Evolutionary conservation across 208 protist species (phyloP), one percentile per base, ranked within the genome.

Genomic region (Acanthamoeba rhysodes): DNA sequence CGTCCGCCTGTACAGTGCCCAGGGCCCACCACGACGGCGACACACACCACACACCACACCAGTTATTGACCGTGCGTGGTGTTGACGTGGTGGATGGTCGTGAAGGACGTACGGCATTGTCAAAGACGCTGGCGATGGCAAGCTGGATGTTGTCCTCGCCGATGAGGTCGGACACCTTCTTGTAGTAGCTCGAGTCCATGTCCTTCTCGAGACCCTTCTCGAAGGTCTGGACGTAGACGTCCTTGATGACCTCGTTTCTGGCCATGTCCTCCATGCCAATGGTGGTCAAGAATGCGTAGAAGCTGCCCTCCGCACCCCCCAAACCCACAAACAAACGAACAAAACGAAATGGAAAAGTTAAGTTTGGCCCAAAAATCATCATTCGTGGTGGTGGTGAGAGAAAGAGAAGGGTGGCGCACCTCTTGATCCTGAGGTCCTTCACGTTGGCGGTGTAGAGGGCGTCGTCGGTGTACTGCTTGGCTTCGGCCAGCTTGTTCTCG

Each of bases 401-500:
- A 16, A 4, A 78, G 37, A 48, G 27, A n/a, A 87, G 18, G 41
- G 9, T 5, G 41, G 14, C 20, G 14, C 1, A 88, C 80, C 80
- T 93, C 64, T 93, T 93, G 34, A 74, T 74, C 24, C 87, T 20
- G 20, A 93, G 62, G 87, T 93, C 87, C 41, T 76, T 93, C 22
- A 59, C 57, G 45, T 41, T 41, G 53, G 88, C 88, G 53, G 88
- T 93, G 59, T 50, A 55, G 62, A 93, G 27, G 66, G 88, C 62
- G 68, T 93, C 57, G 1, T 59, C 62, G 29, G 34, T 50, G 34
- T 93, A 93, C 87, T 93, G 87, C 27, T 41, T 70, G 41, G 87
- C 87, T 48, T 93, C 87, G 34, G 87, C 55, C 20, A 76, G n/a
- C 87, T 93, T 93, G 88, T 93, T 93, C 68, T 78, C 88, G 53